phyloP scores from a whole-genome alignment of 768 basidiomycete genomes.

The Hemileccinum rubropunctum region DNA sequence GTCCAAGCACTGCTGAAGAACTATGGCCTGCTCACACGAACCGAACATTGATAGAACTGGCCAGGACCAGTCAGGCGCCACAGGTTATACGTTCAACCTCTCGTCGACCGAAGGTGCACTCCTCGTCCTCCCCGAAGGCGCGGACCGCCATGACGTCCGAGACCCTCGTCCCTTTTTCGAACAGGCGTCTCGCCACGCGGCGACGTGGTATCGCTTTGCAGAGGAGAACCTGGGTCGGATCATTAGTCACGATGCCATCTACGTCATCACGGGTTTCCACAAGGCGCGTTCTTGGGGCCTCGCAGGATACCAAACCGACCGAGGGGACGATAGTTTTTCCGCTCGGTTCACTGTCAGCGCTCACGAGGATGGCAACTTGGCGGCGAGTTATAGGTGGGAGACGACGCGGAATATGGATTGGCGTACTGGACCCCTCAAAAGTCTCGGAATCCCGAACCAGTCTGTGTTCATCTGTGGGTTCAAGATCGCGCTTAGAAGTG shows the following conservation, averaged over 20 bases:
- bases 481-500: constrained; percentile 25
- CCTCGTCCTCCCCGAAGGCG: constrained; percentile 35
- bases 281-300: constrained; percentile 31
- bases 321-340: not conserved
- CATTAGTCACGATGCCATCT: constrained; percentile 31
- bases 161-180: constrained; percentile 25
- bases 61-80: not conserved
- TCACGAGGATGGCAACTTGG: constrained; percentile 6
- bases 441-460: constrained; percentile 20
- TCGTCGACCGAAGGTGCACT: constrained; percentile 30
- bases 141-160: constrained; percentile 24
- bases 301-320: constrained; percentile 19
- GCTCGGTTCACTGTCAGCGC: constrained; percentile 15
- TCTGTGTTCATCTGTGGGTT: constrained; percentile 31
- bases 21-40: not conserved
- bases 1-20: not conserved
- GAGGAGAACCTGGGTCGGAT: constrained; percentile 25
- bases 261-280: constrained; percentile 31
- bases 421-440: constrained; percentile 17
- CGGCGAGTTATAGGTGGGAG: constrained; percentile 17
- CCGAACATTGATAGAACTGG: not conserved
- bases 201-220: constrained; percentile 32
- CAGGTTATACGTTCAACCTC: constrained; percentile 12
- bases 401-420: constrained; percentile 16
- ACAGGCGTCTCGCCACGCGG: constrained; percentile 26